Evolutionary conservation across 2,329 filamentous ascomycete species (phyloP), one percentile per base, ranked within the genome.

Genomic region (Xylaria sp.): DNA sequence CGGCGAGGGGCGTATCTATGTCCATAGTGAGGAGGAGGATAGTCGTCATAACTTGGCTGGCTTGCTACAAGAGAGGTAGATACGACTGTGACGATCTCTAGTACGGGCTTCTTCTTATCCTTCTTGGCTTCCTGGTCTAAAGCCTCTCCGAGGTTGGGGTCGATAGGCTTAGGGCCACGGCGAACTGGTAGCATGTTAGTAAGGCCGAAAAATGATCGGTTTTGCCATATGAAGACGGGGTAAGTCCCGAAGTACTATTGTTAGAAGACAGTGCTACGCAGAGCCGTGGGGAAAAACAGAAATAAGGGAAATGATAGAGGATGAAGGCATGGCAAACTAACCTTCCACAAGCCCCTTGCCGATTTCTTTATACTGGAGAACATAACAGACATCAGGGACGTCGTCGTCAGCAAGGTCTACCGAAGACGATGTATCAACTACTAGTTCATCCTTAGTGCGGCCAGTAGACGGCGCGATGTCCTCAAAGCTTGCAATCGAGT

Each of bases 21-120:
- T n/a, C 9, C n/a, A 27, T 44, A 50, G 13, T 49, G 33, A 54
- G 31, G 36, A 72, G 73, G 31, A 10, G 36, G 36, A 73, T 73
- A 53, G 71, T 70, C 22, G 61, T 63, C 17, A 70, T 66, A 29
- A 71, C 66, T 22, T 44, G 29, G 53, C 62, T 25, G 61, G 70
- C 42, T 63, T 13, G 31, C 51, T 1, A 71, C 51, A 17, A 72
- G 15, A 1, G 65, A 61, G 13, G 71, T 72, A 45, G 77, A 78
- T 39, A 83, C 75, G 22, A 76, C 77, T 9, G 81, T 83, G 29
- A 82, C 66, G 57, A 84, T 81, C 69, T 84, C 81, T n/a, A 84
- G 73, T 13, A 83, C 74, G 0, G 81, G 78, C 61, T 77, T 76
- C 11, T 71, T 72, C 51, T 58, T 61, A n/a, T 20, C 47, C 4